phyloP scores from a whole-genome alignment of 2,329 filamentous ascomycete genomes.

The Alternaria solani region DNA sequence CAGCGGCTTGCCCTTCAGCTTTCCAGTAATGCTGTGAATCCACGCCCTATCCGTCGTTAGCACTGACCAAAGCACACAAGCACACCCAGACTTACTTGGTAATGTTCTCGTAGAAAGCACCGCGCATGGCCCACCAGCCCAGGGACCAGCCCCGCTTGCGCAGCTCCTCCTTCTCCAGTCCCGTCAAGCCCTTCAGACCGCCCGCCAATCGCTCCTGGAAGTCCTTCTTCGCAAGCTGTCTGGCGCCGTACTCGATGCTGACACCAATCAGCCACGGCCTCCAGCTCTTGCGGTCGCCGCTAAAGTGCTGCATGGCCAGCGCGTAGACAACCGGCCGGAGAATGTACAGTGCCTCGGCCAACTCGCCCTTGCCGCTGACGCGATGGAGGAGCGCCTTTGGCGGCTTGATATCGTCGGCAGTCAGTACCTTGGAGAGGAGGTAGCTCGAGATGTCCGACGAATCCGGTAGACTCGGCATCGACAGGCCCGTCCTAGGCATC shows the following conservation, averaged over 20 bases:
- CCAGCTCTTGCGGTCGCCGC: conserved; percentile 80
- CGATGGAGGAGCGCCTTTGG: conserved; percentile 85
- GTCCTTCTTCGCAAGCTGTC: conserved; percentile 79
- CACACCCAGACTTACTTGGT: conserved; percentile 64
- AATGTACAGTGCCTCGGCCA: conserved; percentile 92
- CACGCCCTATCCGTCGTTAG: conserved; percentile 57
- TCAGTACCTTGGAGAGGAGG: conserved; percentile 87
- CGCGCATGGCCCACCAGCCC: conserved; percentile 95
- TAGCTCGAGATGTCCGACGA: conserved; percentile 85
- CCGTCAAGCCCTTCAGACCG: conserved; percentile 78
- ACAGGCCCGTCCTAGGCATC: conserved; percentile 94
- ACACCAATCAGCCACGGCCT: conserved; percentile 89
- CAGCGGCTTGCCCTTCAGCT: conserved; percentile 75
- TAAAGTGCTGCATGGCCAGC: conserved; percentile 76
- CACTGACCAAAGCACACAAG: background rate
- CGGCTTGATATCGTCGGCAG: conserved; percentile 95
- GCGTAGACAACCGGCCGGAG: conserved; percentile 88
- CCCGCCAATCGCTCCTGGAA: conserved; percentile 70
- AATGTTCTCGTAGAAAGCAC: conserved; percentile 94
- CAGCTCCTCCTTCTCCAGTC: conserved; percentile 89
- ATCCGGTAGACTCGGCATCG: conserved; percentile 82
- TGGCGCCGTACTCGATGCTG: conserved; percentile 83
- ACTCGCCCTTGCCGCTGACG: conserved; percentile 74
- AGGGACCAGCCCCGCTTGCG: conserved; percentile 87
- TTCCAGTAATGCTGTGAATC: conserved; percentile 74